Conservation (phyloP, 345 rosid species). For the Excoecaria agallocha region DNA sequence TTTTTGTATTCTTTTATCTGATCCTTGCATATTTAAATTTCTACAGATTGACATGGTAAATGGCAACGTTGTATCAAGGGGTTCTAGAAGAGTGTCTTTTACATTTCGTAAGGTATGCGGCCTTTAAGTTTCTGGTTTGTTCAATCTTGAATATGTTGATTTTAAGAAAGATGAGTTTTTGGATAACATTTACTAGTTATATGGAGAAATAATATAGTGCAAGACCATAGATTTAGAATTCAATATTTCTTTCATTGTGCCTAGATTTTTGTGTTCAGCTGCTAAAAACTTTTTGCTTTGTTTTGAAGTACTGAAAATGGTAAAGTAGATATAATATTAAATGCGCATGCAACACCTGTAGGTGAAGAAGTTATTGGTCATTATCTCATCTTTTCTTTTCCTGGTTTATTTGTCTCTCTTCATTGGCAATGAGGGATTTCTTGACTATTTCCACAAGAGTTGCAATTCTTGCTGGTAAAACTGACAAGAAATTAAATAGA, state of each 20-base stretch:
- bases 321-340: background rate
- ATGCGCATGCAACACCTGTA: background rate
- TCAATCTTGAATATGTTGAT: background rate
- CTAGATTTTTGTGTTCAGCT: background rate
- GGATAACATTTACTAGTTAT: background rate
- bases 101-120: slow-evolving; percentile 76
- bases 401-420: background rate
- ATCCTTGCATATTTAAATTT: slow-evolving; percentile 2
- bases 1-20: background rate
- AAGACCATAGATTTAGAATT: background rate
- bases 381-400: background rate
- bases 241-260: too few species aligned
- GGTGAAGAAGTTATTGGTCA: background rate
- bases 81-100: slow-evolving; percentile 80
- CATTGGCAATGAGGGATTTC: background rate
- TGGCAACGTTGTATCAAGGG: slow-evolving; percentile 59
- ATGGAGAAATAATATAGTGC: too few species aligned
- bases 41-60: slow-evolving; percentile 80
- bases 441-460: background rate
- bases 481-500: background rate
- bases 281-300: background rate
- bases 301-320: background rate
- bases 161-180: background rate
- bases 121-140: background rate
- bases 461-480: background rate